Base-by-base conservation (phyloP, 768 basidiomycete genomes). In the Lentinula aciculospora region DNA sequence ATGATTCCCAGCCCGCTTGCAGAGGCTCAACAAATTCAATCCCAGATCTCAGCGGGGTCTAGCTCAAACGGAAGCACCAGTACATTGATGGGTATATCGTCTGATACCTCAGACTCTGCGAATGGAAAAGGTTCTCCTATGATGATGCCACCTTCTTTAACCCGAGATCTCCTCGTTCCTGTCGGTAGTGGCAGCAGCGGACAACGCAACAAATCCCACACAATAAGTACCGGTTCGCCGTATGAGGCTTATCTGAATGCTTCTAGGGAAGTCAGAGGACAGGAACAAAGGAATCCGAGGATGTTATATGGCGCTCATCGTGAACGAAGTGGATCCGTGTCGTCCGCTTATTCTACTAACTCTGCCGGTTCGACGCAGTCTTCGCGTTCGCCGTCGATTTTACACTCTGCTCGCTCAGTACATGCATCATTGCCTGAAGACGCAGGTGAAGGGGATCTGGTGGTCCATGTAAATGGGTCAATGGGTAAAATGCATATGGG, bases 171-270 rank as follows among this genome's bases (percentile, higher is more conserved):
- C n/a, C 29, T 34, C 31, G 48, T 3, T 4, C 29, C 48, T n/a
- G 19, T 28, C 36, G 34, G 51, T 6, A 13, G 23, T 15, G 29
- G 36, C 36, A 19, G 51, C 13, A 13, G 23, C 25, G 29, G 36
- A n/a, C 12, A 13, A 17, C 39, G 54, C n/a, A 39, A 28, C 10
- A 57, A 57, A 48, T 19, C 56, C 1, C 46, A 57, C 34, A 57
- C 56, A 23, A 57, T 57, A 21, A 57, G 56, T 19, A 48, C 55
- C 31, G 47, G 55, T 27, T 1, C 56, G 21, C 56, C 56, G 6
- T 57, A 56, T 15, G 55, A 56, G 10, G 40, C 55, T 13, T 56
- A 44, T 36, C 7, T 47, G 31, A 45, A 28, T 29, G 40, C 44
- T 46, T 56, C 45, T 6, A 28, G 40, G 31, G 55, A 32, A 6